phyloP scores from a whole-genome alignment of 306 rosid genomes.

The Prunus kanzakura region DNA sequence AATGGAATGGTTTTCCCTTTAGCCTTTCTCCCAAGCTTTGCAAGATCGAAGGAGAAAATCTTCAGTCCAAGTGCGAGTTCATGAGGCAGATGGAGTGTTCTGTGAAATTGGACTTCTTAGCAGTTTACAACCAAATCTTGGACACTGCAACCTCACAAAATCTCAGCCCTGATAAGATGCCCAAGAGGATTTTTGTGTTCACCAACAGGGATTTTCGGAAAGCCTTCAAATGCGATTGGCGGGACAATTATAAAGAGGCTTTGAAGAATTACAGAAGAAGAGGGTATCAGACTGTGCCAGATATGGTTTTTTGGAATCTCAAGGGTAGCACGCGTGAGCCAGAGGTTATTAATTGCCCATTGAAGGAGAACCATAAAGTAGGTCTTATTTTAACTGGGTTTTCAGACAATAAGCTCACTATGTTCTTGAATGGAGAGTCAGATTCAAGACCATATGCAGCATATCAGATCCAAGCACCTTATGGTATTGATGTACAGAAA shows the following conservation, averaged over 20 bases:
- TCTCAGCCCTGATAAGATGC: neutral
- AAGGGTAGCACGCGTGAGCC: neutral
- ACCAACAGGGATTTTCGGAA: neutral
- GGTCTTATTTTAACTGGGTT: neutral
- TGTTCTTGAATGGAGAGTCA: neutral
- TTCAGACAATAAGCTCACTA: neutral
- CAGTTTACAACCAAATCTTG: neutral
- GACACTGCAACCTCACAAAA: neutral
- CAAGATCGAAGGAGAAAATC: neutral
- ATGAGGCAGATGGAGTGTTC: neutral
- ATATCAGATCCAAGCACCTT: neutral
- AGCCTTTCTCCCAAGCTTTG: neutral
- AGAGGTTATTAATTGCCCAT: neutral
- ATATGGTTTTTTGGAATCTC: neutral
- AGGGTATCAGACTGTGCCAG: neutral
- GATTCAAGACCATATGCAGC: constrained; percentile 1
- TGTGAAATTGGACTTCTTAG: neutral
- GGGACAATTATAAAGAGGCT: neutral
- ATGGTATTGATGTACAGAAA: neutral
- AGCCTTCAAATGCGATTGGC: neutral
- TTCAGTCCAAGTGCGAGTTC: neutral
- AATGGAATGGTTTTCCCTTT: neutral
- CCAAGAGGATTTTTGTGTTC: neutral
- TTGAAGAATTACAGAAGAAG: neutral
- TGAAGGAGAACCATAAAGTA: neutral